phyloP scores from a whole-genome alignment of 1,284 basidiomycete species.

The Cutaneotrichosporon arboriforme region DNA sequence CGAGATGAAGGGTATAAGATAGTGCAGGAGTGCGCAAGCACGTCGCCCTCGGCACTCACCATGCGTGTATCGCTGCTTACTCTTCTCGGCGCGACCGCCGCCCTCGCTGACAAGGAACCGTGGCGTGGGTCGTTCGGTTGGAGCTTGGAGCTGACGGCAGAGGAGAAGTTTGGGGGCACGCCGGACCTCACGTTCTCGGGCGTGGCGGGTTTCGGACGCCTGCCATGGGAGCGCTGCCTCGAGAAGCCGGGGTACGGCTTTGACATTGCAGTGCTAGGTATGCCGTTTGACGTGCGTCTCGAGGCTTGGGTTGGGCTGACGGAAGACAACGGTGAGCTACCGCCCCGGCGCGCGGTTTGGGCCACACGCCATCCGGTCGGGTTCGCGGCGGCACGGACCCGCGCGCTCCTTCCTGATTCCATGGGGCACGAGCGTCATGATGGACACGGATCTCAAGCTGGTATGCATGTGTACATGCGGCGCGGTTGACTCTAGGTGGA shows the following conservation, averaged over 20 bases:
- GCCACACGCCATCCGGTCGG: constrained; percentile 37
- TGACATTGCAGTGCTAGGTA: constrained; percentile 45
- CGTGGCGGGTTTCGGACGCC: constrained; percentile 42
- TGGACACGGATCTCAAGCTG: constrained; percentile 13
- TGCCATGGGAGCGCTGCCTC: constrained; percentile 40
- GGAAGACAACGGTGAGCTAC: constrained; percentile 18
- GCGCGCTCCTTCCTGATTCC: constrained; percentile 13
- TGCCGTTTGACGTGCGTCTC: constrained; percentile 42
- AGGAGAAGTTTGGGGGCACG: constrained; percentile 31
- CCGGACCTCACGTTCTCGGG: constrained; percentile 44
- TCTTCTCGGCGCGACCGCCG: neutral
- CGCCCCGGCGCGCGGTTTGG: constrained; percentile 44
- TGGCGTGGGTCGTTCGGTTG: constrained; percentile 8
- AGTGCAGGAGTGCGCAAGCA: no score
- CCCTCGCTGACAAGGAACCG: constrained; percentile 6
- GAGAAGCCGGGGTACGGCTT: constrained; percentile 45
- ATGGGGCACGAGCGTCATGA: constrained; percentile 13
- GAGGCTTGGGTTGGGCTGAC: neutral
- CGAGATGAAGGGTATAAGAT: neutral
- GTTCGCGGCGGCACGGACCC: constrained; percentile 13
- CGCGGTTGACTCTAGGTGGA: constrained; percentile 33
- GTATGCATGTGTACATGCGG: constrained; percentile 7
- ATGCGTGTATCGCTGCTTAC: constrained; percentile 2
- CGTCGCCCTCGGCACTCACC: neutral
- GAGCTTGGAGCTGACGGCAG: constrained; percentile 6